A percentile compares a stretch with the other conserved stretches of the same genome.
Evolutionary conservation across 2,329 filamentous ascomycete genomes (phyloP).

Genomic region (Pseudogymnoascus sp.): DNA sequence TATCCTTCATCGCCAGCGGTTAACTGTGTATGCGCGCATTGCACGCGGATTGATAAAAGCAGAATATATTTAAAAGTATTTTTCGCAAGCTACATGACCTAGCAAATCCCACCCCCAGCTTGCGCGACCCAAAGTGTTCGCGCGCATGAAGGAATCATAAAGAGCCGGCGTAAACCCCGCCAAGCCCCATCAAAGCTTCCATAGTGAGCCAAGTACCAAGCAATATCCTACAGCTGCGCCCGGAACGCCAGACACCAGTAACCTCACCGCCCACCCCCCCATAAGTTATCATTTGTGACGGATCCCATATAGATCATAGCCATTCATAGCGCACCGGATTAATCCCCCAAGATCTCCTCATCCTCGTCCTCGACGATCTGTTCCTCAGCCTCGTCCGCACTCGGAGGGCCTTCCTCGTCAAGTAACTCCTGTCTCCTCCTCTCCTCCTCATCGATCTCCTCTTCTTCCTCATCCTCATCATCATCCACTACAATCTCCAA

Average conservation of each 20-base stretch:
- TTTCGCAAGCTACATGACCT: slow-evolving; percentile 1
- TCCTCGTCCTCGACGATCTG: slow-evolving; percentile 46
- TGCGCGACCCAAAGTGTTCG: background rate
- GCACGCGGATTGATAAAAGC: background rate
- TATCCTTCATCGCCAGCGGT: background rate
- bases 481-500: slow-evolving; percentile 23
- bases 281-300: background rate
- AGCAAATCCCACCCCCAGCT: background rate
- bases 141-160: background rate
- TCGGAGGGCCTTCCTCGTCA: slow-evolving; percentile 34
- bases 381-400: slow-evolving; percentile 47
- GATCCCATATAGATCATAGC: background rate
- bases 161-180: background rate
- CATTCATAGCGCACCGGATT: background rate
- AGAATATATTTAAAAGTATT: background rate
- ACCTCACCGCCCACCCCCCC: background rate
- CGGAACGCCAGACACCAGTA: slow-evolving; percentile 4
- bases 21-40: background rate
- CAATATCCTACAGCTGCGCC: background rate
- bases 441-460: slow-evolving; percentile 10
- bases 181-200: slow-evolving; percentile 1
- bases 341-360: slow-evolving; percentile 3
- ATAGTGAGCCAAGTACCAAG: background rate
- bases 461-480: slow-evolving; percentile 23
- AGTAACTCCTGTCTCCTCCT: slow-evolving; percentile 34